phyloP scores from a whole-genome alignment of 345 rosid species.

The Populus nigra region DNA sequence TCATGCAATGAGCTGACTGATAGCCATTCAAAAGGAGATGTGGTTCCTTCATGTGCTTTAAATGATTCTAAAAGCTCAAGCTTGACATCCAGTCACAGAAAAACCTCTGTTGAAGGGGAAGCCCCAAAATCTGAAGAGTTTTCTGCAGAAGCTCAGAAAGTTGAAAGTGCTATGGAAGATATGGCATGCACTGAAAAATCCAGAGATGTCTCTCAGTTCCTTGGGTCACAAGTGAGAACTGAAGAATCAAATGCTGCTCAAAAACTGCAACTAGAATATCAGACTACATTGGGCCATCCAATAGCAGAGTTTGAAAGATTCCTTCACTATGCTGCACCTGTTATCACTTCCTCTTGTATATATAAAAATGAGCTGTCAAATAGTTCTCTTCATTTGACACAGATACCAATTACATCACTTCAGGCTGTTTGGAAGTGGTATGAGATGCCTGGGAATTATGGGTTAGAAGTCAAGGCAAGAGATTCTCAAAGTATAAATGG shows the following conservation, averaged over 20 bases:
- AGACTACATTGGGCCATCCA: slow-evolving; percentile 11
- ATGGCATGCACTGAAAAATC: slow-evolving; percentile 8
- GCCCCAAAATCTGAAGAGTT: neutral
- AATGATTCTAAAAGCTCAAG: neutral
- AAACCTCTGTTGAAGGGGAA: slow-evolving; percentile 5
- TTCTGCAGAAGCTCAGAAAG: slow-evolving; percentile 1
- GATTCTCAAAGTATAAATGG: slow-evolving; percentile 8
- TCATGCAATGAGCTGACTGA: neutral
- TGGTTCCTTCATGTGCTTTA: neutral
- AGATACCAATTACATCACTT: slow-evolving; percentile 20
- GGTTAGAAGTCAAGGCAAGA: slow-evolving; percentile 26
- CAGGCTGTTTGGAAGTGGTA: slow-evolving; percentile 31
- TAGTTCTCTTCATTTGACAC: slow-evolving; percentile 16
- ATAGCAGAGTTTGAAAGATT: slow-evolving; percentile 30
- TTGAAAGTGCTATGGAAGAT: slow-evolving; percentile 4
- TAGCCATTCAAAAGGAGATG: neutral
- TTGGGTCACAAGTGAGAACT: neutral
- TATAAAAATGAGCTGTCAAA: neutral
- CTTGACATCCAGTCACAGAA: neutral
- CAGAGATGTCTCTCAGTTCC: slow-evolving; percentile 1
- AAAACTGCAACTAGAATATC: slow-evolving; percentile 23
- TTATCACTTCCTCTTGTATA: slow-evolving; percentile 7
- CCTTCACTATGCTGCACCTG: slow-evolving; percentile 22
- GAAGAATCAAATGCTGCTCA: slow-evolving; percentile 18
- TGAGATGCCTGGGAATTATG: slow-evolving; percentile 27